Conservation (phyloP, 371 early-diverging fungal genomes). For the Rhizopus arrhizus region DNA sequence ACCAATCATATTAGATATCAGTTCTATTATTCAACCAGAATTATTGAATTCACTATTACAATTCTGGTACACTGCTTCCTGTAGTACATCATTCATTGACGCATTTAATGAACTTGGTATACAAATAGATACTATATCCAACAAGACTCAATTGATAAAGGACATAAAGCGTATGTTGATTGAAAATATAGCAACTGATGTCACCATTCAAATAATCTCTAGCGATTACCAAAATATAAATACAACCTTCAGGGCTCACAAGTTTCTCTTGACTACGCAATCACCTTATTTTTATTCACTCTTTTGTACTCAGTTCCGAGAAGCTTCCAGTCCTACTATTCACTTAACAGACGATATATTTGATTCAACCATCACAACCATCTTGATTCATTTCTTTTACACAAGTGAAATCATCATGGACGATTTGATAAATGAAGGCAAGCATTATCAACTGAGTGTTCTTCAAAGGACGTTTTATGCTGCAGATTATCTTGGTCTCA, state of each 20-base stretch:
- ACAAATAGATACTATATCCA: conserved; percentile 22
- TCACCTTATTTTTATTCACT: conserved; percentile 48
- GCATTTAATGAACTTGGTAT: conserved; percentile 14
- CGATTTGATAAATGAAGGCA: conserved; percentile 23
- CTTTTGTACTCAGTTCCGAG: conserved; percentile 32
- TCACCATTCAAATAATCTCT: conserved; percentile 27
- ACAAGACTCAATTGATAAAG: conserved; percentile 23
- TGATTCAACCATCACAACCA: conserved; percentile 12
- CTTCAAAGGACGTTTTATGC: conserved; percentile 43
- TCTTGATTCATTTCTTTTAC: conserved; percentile 16
- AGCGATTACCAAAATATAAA: neutral
- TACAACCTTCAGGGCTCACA: conserved; percentile 35
- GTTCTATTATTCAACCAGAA: conserved; percentile 22
- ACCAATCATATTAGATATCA: conserved; percentile 22
- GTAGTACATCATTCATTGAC: conserved; percentile 18
- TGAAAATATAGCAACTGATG: conserved; percentile 32
- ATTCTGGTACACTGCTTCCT: conserved; percentile 50
- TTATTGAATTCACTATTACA: conserved; percentile 30
- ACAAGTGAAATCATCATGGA: conserved; percentile 15
- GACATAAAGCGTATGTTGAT: conserved; percentile 35
- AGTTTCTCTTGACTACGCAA: conserved; percentile 45
- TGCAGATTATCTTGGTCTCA: conserved; percentile 45
- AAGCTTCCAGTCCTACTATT: conserved; percentile 10
- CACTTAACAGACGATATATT: conserved; percentile 23
- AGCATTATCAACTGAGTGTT: conserved; percentile 40